A percentile compares a stretch with the other conserved stretches of the same genome.
Evolutionary conservation across 495 filamentous ascomycete genomes (phyloP).

Genomic region (Venustampulla echinocandica): DNA sequence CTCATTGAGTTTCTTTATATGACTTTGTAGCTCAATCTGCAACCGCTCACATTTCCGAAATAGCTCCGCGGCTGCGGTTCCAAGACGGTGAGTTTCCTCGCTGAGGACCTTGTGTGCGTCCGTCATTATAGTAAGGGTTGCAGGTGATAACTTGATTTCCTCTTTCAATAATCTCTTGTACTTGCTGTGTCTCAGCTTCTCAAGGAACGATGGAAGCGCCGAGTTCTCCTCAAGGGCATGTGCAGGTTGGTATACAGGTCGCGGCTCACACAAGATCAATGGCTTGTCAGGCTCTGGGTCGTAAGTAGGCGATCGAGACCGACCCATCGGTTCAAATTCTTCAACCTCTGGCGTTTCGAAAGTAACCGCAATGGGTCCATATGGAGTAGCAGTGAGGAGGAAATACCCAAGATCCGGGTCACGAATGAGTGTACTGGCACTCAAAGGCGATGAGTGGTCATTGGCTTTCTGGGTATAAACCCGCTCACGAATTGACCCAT

Average conservation of each 20-base stretch:
- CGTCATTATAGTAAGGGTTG: conserved; percentile 66
- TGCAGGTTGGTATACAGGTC: conserved; percentile 63
- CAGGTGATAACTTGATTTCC: conserved; percentile 63
- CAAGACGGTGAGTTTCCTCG: conserved; percentile 62
- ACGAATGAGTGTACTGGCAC: conserved; percentile 55
- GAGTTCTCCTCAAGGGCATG: conserved; percentile 51
- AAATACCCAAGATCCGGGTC: conserved; percentile 74
- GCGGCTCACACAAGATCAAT: conserved; percentile 40
- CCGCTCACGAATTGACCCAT: conserved; percentile 50
- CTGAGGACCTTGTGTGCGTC: conserved; percentile 68
- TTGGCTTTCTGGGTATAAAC: conserved; percentile 40
- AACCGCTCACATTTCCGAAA: conserved; percentile 71
- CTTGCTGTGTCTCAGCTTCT: conserved; percentile 49
- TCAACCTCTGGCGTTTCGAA: conserved; percentile 56
- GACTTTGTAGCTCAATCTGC: conserved; percentile 59
- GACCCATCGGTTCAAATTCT: conserved; percentile 26
- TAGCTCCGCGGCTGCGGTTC: conserved; percentile 68
- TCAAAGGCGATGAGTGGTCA: conserved; percentile 36
- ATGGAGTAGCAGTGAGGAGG: conserved; percentile 58
- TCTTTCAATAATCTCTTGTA: conserved; percentile 56
- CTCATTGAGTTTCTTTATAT: conserved; percentile 60
- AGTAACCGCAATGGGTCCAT: conserved; percentile 52
- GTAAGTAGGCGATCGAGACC: conserved; percentile 27
- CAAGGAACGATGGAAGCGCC: conserved; percentile 51
- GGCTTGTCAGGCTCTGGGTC: conserved; percentile 30